Percentiles rank a stretch among this genome's conserved stretches.
Conservation (phyloP, 139 green algal species). For the Picochlorum sp. region DNA sequence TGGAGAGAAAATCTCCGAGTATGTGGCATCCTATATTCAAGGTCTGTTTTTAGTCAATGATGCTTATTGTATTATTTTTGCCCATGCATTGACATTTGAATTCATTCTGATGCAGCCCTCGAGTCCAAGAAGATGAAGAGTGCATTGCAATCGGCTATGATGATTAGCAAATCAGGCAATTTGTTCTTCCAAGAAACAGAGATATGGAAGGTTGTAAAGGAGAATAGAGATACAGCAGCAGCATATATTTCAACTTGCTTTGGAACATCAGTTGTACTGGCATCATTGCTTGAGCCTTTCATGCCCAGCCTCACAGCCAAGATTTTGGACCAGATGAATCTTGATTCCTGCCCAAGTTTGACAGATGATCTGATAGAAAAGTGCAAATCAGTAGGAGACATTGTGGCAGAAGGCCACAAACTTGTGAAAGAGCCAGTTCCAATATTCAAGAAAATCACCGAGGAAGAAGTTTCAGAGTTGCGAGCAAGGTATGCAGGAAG, state of each 20-base stretch:
- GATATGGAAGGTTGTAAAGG: slow-evolving; percentile 52
- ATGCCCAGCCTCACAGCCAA: slow-evolving; percentile 77
- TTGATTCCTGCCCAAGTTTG: slow-evolving; percentile 31
- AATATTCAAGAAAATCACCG: slow-evolving; percentile 48
- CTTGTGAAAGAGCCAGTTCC: slow-evolving; percentile 28
- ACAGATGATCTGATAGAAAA: slow-evolving; percentile 25
- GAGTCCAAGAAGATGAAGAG: slow-evolving; percentile 28
- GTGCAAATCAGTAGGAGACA: too few species aligned
- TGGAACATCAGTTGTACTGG: slow-evolving; percentile 73
- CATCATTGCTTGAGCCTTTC: slow-evolving; percentile 80
- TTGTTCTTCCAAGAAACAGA: slow-evolving; percentile 42
- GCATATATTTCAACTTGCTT: slow-evolving; percentile 45
- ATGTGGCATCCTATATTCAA: slow-evolving; percentile 67
- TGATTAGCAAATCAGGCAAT: slow-evolving; percentile 31
- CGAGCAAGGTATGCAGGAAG: slow-evolving; percentile 26
- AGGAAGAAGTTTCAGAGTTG: slow-evolving; percentile 35
- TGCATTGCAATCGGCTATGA: slow-evolving; percentile 22
- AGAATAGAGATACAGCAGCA: slow-evolving; percentile 21
- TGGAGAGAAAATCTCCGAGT: slow-evolving; percentile 33
- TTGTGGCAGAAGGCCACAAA: too few species aligned
- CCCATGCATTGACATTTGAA: neutral
- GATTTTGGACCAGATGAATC: slow-evolving; percentile 42
- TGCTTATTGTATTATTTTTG: neutral
- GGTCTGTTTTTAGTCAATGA: neutral
- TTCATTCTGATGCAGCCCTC: slow-evolving; percentile 14